Conservation (phyloP, 768 basidiomycete genomes). For the Serendipita vermifera region DNA sequence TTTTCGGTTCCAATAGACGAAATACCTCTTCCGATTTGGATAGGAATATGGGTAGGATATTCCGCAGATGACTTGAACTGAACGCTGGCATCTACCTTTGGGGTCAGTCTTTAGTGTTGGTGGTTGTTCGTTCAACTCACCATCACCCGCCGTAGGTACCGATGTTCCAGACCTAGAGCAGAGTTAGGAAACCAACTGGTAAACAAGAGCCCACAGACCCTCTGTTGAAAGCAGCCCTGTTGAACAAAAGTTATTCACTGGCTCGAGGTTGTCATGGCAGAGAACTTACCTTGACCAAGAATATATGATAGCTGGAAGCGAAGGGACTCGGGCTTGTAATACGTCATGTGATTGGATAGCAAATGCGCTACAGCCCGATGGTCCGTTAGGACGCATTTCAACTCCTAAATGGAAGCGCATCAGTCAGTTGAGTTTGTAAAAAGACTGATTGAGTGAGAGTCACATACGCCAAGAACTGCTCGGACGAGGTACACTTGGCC, state of each 20-base stretch:
- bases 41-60: background rate
- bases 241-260: too few species aligned
- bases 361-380: background rate
- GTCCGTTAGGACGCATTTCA: background rate
- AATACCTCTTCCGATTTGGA: background rate
- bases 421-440: background rate
- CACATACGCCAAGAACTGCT: background rate
- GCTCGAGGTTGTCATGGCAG: too few species aligned
- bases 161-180: slow-evolving; percentile 7
- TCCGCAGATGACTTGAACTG: slow-evolving; percentile 1
- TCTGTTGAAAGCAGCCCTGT: background rate
- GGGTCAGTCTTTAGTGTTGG: background rate
- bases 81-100: slow-evolving; percentile 4
- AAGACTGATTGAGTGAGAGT: background rate
- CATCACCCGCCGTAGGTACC: background rate
- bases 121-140: background rate
- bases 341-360: slow-evolving; percentile 1
- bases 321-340: slow-evolving; percentile 1
- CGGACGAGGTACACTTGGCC: background rate
- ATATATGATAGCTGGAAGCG: slow-evolving; percentile 5
- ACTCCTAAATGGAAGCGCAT: background rate
- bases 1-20: too few species aligned
- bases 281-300: background rate
- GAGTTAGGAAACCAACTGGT: background rate
- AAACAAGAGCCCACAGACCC: background rate